These are phyloP conservation scores for Rubia balearica DNA, from an alignment of 305 asterid genomes.

Conservation along the genomic window DNA sequence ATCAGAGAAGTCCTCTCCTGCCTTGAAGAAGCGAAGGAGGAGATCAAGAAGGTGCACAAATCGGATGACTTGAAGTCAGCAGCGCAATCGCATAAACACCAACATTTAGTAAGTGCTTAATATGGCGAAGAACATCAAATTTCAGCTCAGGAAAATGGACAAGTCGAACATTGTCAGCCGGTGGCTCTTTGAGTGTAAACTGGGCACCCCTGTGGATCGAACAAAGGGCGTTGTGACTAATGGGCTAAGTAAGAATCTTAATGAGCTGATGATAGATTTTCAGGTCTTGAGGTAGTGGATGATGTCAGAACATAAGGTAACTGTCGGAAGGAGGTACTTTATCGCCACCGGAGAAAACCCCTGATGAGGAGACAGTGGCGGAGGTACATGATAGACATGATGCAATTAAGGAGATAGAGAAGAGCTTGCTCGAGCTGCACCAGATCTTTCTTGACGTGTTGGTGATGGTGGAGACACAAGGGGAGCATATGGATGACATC, in stretches of 20 bases:
- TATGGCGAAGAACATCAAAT: slow-evolving; percentile 47
- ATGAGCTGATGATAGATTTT: slow-evolving; percentile 87
- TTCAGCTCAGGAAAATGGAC: slow-evolving; percentile 73
- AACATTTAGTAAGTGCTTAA: slow-evolving; percentile 54
- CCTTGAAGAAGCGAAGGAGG: slow-evolving; percentile 43
- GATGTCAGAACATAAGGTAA: slow-evolving; percentile 83
- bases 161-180: slow-evolving; percentile 50
- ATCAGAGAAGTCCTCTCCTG: slow-evolving; percentile 48
- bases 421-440: slow-evolving; percentile 79
- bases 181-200: slow-evolving; percentile 62
- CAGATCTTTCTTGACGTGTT: slow-evolving; percentile 89
- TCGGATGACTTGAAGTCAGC: slow-evolving; percentile 52
- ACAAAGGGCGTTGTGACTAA: slow-evolving; percentile 77
- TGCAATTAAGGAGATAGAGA: slow-evolving; percentile 79
- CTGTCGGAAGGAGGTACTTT: slow-evolving; percentile 65
- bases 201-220: slow-evolving; percentile 62
- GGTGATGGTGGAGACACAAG: slow-evolving; percentile 90
- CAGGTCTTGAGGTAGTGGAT: slow-evolving; percentile 75
- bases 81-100: slow-evolving; percentile 37
- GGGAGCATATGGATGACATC: slow-evolving; percentile 84
- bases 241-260: slow-evolving; percentile 80
- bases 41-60: slow-evolving; percentile 55
- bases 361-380: slow-evolving; percentile 65
- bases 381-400: slow-evolving; percentile 83
- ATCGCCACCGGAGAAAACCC: slow-evolving; percentile 80